Base-by-base conservation (phyloP, 2,329 filamentous ascomycete species). In the Aspergillus caelatus region DNA sequence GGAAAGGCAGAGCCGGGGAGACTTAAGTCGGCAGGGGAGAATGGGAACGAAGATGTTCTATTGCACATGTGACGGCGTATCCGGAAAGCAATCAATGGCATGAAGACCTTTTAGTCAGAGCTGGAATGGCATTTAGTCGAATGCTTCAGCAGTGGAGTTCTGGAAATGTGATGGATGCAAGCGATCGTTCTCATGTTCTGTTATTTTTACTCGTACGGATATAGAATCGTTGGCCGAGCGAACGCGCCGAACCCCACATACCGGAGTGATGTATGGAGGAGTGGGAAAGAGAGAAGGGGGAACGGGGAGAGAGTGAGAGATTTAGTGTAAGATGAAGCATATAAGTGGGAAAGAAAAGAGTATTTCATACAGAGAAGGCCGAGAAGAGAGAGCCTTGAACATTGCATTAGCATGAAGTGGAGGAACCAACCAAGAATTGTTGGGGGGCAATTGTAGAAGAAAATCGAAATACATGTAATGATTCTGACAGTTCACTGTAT, bases 31-130 rank as follows among this genome's bases (percentile, higher is more conserved):
- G 23, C 28, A n/a, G 36, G 43, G 30, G 43, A 52, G 57, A 21
- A 53, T 30, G 34, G 32, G 19, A 41, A 45, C 16, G 34, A 50
- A 52, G 53, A 60, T 53, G 63, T 39, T 39, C 30, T 57, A 63
- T 68, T 68, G 64, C 67, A 69, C 67, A 62, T 62, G 68, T 67
- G 66, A 68, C 62, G 71, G 71, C 70, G 70, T 71, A 71, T 65
- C 58, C 60, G 68, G 69, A 62, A 65, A 68, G 65, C 64, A 62
- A 61, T 65, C 61, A 65, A 62, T 55, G 62, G 63, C 61, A 68
- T 71, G 61, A 66, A 61, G 59, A 59, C 28, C 26, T 52, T 50
- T 52, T 50, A 50, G 46, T 50, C 46, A 50, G 46, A 50, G 26
- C 46, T 50, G 46, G 26, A 50, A 50, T 45, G 43, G 21, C 43